Base-by-base conservation (phyloP, 2,329 filamentous ascomycete species). In the Pseudovirgaria hyperparasitica region DNA sequence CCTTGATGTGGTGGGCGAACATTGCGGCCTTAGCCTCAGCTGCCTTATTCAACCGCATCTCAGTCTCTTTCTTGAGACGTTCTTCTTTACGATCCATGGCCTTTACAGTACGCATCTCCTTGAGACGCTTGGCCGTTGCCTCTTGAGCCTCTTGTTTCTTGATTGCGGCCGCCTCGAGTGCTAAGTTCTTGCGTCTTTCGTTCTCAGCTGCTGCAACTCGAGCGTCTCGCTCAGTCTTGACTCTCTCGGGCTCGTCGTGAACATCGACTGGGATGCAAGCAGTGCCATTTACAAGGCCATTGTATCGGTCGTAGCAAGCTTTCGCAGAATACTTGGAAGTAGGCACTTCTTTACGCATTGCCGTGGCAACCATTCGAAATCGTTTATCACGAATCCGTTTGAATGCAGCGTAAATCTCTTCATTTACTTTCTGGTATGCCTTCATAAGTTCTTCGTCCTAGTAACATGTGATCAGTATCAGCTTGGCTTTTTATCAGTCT, bases 381-480 rank as follows among this genome's bases (percentile, higher is more conserved):
- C 57, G 59, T 43, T 50, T 54, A n/a, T 52, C 43, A 25, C 53
- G 45, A 16, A 59, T 38, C 19, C 54, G 51, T 35, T 55, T 43
- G 23, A 57, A 44, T 27, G 58, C 52, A 23, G 50, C 44, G 23
- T 52, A 43, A 35, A 59, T 48, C 33, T 61, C 54, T n/a, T 51
- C 49, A 10, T 61, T 51, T n/a, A 60, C 56, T 12, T 51, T 39
- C 2, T 50, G 40, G 28, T 56, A 48, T 9, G 58, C 54, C 26
- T 54, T 40, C 7, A 54, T 30, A 11, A 67, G 53, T n/a, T 48
- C 41, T 12, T 56, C 47, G 33, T 67, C 63, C 60, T 65, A 38
- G 5, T 18, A 15, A 9, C 5, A 10, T 20, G 5, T 32, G 26
- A 35, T 41, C 19, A 33, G 30, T 25, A 8, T 14, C 10, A 22